Percentiles rank a stretch among this genome's conserved stretches.
Evolutionary conservation across 768 basidiomycete species (phyloP).

Genomic region (Dentipellis sp.): DNA sequence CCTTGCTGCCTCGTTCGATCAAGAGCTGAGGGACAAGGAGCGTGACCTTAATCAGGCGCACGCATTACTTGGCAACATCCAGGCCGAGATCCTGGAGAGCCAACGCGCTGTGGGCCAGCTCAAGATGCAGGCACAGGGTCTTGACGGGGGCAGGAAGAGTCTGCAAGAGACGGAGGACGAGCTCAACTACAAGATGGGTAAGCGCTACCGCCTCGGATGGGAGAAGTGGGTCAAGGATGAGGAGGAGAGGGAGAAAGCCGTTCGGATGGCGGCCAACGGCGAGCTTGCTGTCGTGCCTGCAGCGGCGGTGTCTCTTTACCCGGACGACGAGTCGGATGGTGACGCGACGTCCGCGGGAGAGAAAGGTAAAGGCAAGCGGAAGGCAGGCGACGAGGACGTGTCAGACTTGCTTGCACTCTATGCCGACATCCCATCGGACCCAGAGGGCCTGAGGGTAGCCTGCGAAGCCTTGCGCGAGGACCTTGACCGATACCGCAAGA

Average conservation of each 20-base stretch:
- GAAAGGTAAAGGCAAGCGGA: conserved; percentile 41
- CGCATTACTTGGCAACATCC: conserved; percentile 75
- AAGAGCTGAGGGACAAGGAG: conserved; percentile 86
- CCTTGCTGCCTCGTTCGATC: conserved; percentile 84
- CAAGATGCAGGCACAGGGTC: conserved; percentile 54
- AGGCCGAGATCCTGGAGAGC: conserved; percentile 83
- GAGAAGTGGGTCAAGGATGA: conserved; percentile 90
- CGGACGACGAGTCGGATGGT: conserved; percentile 19
- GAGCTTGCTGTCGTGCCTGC: conserved; percentile 33
- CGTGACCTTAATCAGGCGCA: conserved; percentile 87
- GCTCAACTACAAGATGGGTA: conserved; percentile 68
- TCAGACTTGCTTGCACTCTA: conserved; percentile 56
- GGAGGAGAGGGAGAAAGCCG: conserved; percentile 61
- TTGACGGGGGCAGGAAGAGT: conserved; percentile 48
- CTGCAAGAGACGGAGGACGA: conserved; percentile 57
- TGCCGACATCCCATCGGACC: conserved; percentile 46
- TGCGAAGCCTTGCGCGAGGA: conserved; percentile 61
- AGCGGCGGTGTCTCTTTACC: conserved; percentile 26
- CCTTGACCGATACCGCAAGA: conserved; percentile 52
- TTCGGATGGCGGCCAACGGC: conserved; percentile 56
- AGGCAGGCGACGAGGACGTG: conserved; percentile 44
- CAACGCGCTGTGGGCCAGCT: conserved; percentile 68
- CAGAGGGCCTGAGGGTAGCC: conserved; percentile 39
- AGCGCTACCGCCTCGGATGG: conserved; percentile 78
- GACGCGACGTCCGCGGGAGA: conserved; percentile 3